Base-by-base conservation (phyloP, 2,329 filamentous ascomycete genomes). In the Trichoderma atrobrunneum region DNA sequence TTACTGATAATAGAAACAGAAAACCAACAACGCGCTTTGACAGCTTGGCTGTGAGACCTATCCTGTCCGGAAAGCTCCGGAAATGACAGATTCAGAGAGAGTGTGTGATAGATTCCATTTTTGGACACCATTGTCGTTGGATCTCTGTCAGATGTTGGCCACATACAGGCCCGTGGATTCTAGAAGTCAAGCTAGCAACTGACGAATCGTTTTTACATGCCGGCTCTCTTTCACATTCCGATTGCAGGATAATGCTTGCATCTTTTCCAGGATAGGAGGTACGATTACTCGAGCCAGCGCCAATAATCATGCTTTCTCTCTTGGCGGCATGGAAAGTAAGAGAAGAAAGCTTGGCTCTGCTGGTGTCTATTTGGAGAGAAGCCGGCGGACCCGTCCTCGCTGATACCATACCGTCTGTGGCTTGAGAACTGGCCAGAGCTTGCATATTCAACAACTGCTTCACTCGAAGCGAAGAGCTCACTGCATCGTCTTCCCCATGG, bases 11-110 rank as follows among this genome's bases (percentile, higher is more conserved):
- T 48, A 54, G 56, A 21, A 21, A 21, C 6, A 48, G 43, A 34
- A 39, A 21, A 34, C 36, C 56, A 51, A 32, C 57, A 24, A 54
- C 48, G 30, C 57, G 59, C 39, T 39, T 62, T 62, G 30, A 36
- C 39, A 36, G 32, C 16, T 61, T 36, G 43, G 26, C 54, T 14
- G 11, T 21, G 32, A 34, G 32, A 34, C 32, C 32, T 21, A 21
- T 54, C 21, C 43, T 24, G 57, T n/a, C 57, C 67, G 67, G 67
- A 54, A 70, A 54, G 67, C 57, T 62, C 67, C 67, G 67, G 67
- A 62, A 36, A 62, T 61, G 67, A 70, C 32, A 21, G 18, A 62
- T 14, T 8, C 2, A 14, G 12, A 32, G 39, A 43, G 39, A 10
- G 36, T 30, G 48, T 36, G 24, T n/a, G 34, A 32, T 21, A 8